Evolutionary conservation across 1,284 basidiomycete species (phyloP), one percentile per base, ranked within the genome.

Genomic region (Quambalaria eucalypti): DNA sequence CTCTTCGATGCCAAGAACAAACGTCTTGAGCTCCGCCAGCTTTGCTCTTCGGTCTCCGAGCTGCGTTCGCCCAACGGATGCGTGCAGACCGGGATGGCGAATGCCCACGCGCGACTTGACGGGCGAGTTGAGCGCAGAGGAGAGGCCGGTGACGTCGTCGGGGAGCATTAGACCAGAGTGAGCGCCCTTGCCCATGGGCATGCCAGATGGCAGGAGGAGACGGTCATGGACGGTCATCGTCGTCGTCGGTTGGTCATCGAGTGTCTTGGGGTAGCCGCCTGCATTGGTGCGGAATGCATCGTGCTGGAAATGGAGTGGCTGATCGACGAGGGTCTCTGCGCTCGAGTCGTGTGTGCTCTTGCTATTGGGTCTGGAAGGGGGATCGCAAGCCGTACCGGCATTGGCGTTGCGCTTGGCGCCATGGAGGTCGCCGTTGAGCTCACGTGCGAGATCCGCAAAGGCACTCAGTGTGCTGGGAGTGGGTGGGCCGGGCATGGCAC

Each of bases 91-190:
- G 21, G 55, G 40, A 42, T 69, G 68, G 36, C 61, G 49, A 36
- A 63, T 56, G 1, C 63, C 56, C 10, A 59, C 51, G 25, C 61
- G 48, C 0, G 60, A 55, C 40, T 62, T 63, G 49, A 56, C 50
- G 0, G 68, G 68, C 10, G 66, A 68, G 28, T 58, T 62, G 1
- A 69, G 49, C 2, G 60, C 64, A 0, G 61, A 64, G 0, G 63
- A 66, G 42, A 69, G 50, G 31, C 68, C 66, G 4, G 68, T 66
- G 9, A 69, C 51, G 33, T 69, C 68, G 5, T 46, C 42, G 16
- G 42, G 42, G 12, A 46, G 25, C 21, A 26, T 12, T 12, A 46
- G 42, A 25, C 16, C 16, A 7, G 25, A 12, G 14, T 46, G 42
- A 19, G 42, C 42, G 4, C 21, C 25, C 14, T 21, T 14, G 25